phyloP scores from a whole-genome alignment of 139 green algal genomes.

The Tetraselmis striata region DNA sequence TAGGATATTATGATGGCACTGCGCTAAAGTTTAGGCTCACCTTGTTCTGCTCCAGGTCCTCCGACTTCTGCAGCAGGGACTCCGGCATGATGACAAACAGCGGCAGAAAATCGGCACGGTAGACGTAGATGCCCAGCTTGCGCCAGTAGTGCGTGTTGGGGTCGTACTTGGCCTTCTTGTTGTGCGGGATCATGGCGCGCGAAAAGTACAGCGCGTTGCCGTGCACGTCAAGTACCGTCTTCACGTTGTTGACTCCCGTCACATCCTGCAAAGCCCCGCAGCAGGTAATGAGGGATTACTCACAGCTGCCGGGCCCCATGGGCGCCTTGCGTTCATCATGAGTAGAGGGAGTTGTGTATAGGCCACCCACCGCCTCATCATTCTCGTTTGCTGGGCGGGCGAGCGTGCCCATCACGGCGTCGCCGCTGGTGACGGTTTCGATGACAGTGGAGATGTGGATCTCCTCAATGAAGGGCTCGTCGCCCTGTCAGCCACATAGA shows the following conservation, averaged over 20 bases:
- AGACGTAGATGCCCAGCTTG: slow-evolving; percentile 28
- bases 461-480: slow-evolving; percentile 26
- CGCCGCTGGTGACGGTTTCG: neutral
- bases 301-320: no score
- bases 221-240: slow-evolving; percentile 20
- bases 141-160: slow-evolving; percentile 15
- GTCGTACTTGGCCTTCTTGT: slow-evolving; percentile 25
- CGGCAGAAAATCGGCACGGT: slow-evolving; percentile 18
- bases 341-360: no score
- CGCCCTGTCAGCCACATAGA: no score
- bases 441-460: slow-evolving; percentile 16
- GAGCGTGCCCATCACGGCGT: slow-evolving; percentile 27
- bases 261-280: slow-evolving; percentile 2
- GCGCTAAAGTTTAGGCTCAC: no score
- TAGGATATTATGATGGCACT: no score
- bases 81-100: slow-evolving; percentile 12
- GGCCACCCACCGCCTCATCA: neutral
- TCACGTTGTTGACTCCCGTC: slow-evolving; percentile 20
- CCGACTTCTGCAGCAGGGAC: slow-evolving; percentile 9
- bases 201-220: slow-evolving; percentile 22
- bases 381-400: slow-evolving; percentile 12
- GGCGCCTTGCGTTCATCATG: no score
- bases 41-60: slow-evolving; percentile 26
- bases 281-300: no score
- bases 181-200: slow-evolving; percentile 17